Evolutionary conservation across 2,329 filamentous ascomycete species (phyloP).

Genomic region (Coccinonectria pachysandricola): DNA sequence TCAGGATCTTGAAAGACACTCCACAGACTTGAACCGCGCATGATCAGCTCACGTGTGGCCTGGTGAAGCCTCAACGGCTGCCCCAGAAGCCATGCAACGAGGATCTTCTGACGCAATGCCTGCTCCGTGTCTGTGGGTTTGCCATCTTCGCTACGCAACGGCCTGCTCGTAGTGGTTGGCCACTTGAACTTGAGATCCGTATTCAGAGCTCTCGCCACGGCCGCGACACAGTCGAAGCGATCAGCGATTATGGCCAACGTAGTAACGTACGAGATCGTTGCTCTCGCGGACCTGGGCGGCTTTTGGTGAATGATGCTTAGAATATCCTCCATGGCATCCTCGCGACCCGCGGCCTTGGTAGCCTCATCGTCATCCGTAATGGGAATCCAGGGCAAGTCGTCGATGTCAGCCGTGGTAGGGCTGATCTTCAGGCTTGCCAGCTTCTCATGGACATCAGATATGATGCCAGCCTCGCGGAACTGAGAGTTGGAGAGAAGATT

Average conservation of each 20-base stretch:
- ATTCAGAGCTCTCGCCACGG: conserved; percentile 44
- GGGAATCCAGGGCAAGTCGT: conserved; percentile 50
- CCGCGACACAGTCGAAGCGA: conserved; percentile 55
- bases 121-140: conserved; percentile 45
- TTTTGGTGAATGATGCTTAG: conserved; percentile 53
- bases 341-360: conserved; percentile 48
- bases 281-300: conserved; percentile 26
- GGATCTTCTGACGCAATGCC: conserved; percentile 56
- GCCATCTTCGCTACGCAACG: conserved; percentile 27
- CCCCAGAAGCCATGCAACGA: conserved; percentile 56
- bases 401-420: conserved; percentile 36
- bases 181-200: conserved; percentile 42
- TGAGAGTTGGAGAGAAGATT: conserved; percentile 52
- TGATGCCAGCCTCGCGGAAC: conserved; percentile 51
- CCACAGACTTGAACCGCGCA: conserved; percentile 55
- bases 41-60: conserved; percentile 55
- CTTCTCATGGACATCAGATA: conserved; percentile 39
- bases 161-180: conserved; percentile 34
- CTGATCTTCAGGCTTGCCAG: conserved; percentile 37
- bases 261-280: conserved; percentile 51
- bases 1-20: conserved; percentile 27
- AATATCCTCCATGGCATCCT: conserved; percentile 56
- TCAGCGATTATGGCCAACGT: conserved; percentile 63
- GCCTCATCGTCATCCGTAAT: conserved; percentile 62
- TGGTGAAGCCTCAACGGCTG: conserved; percentile 49